Evolutionary conservation across 805 yeast genomes (phyloP).

Genomic region (Helenozyma rhizophorensis): DNA sequence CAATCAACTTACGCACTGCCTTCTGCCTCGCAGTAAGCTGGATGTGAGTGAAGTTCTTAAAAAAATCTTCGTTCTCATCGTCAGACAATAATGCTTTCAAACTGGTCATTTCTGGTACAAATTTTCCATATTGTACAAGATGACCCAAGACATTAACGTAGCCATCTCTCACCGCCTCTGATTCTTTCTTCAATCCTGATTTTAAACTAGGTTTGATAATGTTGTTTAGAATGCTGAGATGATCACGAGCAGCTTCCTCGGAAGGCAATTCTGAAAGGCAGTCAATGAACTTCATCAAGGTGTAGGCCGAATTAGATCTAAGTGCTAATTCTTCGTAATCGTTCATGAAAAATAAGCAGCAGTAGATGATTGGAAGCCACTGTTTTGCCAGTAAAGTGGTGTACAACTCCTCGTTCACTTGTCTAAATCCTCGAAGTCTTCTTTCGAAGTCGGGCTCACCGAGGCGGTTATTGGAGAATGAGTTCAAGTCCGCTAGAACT

Average conservation of each 20-base stretch:
- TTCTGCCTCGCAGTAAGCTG: slow-evolving; percentile 84
- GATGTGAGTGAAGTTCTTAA: slow-evolving; percentile 71
- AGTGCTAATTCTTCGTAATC: slow-evolving; percentile 78
- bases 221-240: slow-evolving; percentile 43
- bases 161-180: slow-evolving; percentile 66
- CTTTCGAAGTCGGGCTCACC: slow-evolving; percentile 77
- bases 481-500: slow-evolving; percentile 62
- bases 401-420: slow-evolving; percentile 55
- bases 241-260: slow-evolving; percentile 22
- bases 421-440: slow-evolving; percentile 63
- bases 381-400: slow-evolving; percentile 43
- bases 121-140: slow-evolving; percentile 45
- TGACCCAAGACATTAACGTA: slow-evolving; percentile 64
- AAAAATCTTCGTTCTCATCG: slow-evolving; percentile 82
- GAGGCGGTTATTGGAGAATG: slow-evolving; percentile 57
- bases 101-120: slow-evolving; percentile 52
- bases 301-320: slow-evolving; percentile 68
- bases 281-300: slow-evolving; percentile 64
- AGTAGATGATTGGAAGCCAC: slow-evolving; percentile 78
- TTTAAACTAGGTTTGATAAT: slow-evolving; percentile 62
- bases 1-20: slow-evolving; percentile 66
- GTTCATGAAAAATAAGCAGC: slow-evolving; percentile 63
- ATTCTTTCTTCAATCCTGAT: slow-evolving; percentile 55
- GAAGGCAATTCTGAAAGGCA: slow-evolving; percentile 29
- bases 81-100: slow-evolving; percentile 58